A percentile compares a stretch with the other conserved stretches of the same genome.
Evolutionary conservation across 2,329 filamentous ascomycete species (phyloP).

Genomic region (Diaporthe sp.): DNA sequence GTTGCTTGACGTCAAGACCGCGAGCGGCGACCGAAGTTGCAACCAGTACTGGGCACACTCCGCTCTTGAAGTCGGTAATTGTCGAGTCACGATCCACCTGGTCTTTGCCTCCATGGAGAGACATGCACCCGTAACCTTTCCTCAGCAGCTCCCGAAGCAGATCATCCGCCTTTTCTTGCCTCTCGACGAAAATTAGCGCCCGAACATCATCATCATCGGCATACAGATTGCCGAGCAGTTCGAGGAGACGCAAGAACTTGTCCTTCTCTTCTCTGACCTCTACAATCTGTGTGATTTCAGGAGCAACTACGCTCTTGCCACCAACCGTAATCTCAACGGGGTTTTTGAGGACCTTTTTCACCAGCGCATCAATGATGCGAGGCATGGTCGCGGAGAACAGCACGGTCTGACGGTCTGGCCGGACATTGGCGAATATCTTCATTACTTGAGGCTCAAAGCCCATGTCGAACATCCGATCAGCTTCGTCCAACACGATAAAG

Average conservation of each 20-base stretch:
- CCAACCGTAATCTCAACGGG: conserved; percentile 94
- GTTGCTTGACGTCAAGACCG: conserved; percentile 93
- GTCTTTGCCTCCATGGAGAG: conserved; percentile 93
- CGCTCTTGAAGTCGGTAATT: conserved; percentile 93
- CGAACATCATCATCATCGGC: conserved; percentile 89
- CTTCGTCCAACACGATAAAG: conserved; percentile 96
- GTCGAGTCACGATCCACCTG: conserved; percentile 93
- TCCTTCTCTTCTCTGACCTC: conserved; percentile 84
- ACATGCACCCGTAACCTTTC: conserved; percentile 91
- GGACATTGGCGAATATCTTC: conserved; percentile 93
- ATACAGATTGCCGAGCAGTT: conserved; percentile 88
- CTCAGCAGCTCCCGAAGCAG: conserved; percentile 81
- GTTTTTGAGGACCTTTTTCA: conserved; percentile 85
- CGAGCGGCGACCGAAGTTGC: conserved; percentile 96
- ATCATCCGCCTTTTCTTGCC: conserved; percentile 89
- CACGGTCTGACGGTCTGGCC: conserved; percentile 92
- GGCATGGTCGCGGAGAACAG: conserved; percentile 98
- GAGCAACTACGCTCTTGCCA: conserved; percentile 86
- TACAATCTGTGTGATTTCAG: conserved; percentile 92
- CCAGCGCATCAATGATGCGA: conserved; percentile 88
- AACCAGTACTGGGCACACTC: conserved; percentile 88
- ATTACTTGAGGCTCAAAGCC: conserved; percentile 98
- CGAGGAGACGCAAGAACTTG: conserved; percentile 86
- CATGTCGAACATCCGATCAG: conserved; percentile 99
- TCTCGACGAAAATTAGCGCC: conserved; percentile 90